phyloP scores from a whole-genome alignment of 2,329 filamentous ascomycete species.

The Aspergillus piperis region DNA sequence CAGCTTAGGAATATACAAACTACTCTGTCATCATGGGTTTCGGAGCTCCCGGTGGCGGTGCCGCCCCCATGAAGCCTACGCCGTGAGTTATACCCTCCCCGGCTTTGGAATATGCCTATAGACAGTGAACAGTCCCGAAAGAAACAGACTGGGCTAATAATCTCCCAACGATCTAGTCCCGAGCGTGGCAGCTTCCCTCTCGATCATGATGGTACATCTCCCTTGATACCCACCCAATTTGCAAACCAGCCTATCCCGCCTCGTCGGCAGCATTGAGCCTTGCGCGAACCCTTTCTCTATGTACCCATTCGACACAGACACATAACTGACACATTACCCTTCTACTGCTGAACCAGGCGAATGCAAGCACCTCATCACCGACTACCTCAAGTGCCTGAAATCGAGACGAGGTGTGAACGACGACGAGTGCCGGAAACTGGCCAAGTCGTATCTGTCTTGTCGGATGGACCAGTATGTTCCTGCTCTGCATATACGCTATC shows the following conservation, averaged over 20 bases:
- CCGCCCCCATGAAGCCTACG: constrained; percentile 65
- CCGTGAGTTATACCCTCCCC: constrained; percentile 57
- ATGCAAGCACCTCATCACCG: constrained; percentile 85
- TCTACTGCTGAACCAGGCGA: constrained; percentile 61
- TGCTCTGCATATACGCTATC: background rate
- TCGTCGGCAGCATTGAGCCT: background rate
- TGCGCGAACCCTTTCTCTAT: background rate
- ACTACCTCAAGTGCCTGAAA: constrained; percentile 86
- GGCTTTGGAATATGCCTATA: background rate
- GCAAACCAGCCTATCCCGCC: background rate
- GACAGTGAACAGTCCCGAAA: background rate
- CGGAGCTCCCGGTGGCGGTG: constrained; percentile 68
- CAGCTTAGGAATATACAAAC: too few relatives aligned
- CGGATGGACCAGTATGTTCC: constrained; percentile 84
- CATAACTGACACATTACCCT: constrained; percentile 1
- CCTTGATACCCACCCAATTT: too few relatives aligned
- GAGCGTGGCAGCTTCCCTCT: constrained; percentile 95
- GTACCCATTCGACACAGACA: background rate
- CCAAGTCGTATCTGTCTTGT: constrained; percentile 86
- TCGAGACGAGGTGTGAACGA: constrained; percentile 81
- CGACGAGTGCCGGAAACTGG: constrained; percentile 77
- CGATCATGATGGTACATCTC: constrained; percentile 91
- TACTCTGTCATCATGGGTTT: constrained; percentile 52
- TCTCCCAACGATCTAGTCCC: constrained; percentile 56
- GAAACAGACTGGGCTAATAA: background rate